Percentiles rank a stretch among this genome's conserved stretches.
Evolutionary conservation across 2,329 filamentous ascomycete genomes (phyloP).

Genomic region (Stachybotrys chlorohalonatus): DNA sequence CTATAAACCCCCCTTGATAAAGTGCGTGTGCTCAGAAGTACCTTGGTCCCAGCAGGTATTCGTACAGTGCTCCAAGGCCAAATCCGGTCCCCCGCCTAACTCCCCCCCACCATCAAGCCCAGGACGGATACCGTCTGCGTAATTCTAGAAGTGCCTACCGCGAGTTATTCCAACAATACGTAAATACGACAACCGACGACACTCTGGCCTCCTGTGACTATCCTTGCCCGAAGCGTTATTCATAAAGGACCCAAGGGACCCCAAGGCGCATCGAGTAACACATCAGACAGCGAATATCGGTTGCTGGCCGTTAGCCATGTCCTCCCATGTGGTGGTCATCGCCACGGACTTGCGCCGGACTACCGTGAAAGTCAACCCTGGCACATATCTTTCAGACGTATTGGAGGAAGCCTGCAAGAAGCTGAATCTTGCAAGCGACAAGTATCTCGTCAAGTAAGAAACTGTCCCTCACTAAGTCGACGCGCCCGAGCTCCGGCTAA

Average conservation of each 20-base stretch:
- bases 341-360: conserved; percentile 69
- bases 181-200: neutral
- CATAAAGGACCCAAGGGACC: no score
- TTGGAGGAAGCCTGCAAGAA: conserved; percentile 81
- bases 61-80: no score
- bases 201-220: neutral
- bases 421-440: conserved; percentile 61
- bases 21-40: no score
- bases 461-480: conserved; percentile 3
- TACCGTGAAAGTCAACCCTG: conserved; percentile 74
- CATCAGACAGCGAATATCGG: neutral
- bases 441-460: conserved; percentile 71
- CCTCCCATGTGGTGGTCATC: conserved; percentile 81
- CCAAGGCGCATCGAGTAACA: no score
- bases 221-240: neutral
- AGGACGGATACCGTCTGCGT: neutral
- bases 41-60: neutral
- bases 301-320: conserved; percentile 44
- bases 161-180: neutral
- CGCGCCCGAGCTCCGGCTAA: conserved; percentile 1
- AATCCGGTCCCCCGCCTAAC: no score
- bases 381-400: conserved; percentile 75
- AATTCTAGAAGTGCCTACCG: neutral
- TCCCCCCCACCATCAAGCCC: neutral
- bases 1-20: no score